Base-by-base conservation (phyloP, 371 early-diverging fungal species). In the Capillidium heterosporum region DNA sequence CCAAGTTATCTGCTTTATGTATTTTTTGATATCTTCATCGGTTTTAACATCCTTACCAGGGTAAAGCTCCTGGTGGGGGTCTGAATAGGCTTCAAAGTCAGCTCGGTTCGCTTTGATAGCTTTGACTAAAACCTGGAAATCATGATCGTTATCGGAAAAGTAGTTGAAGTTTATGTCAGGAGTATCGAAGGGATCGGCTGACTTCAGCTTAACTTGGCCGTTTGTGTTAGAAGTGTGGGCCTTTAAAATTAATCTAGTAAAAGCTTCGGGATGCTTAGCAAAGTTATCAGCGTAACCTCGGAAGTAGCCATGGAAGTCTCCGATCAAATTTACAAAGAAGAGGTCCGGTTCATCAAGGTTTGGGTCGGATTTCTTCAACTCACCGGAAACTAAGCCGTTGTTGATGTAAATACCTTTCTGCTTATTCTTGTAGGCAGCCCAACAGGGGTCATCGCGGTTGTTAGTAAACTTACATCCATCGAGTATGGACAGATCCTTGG, bases 1-100 rank as follows among this genome's bases (percentile, higher is more conserved):
- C 17, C 57, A 63, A 49, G 58, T 55, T n/a, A 62, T 64, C n/a
- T 56, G 21, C 1, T 27, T 21, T 24, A 51, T 51, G 32, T 17
- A 51, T 19, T 51, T 31, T n/a, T 29, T 32, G 2, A 51, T 2
- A 19, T 51, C 19, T 21, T 51, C 51, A 32, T 32, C 32, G 24
- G 51, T 23, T 31, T 8, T 28, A 19, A 51, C 32, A 5, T 51
- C 8, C 11, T 13, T 13, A 17, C 51, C 51, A 5, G 51, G 51
- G 32, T 32, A 13, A 7, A 19, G 3, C 24, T 51, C 51, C 4
- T 4, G 27, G 11, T n/a, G 2, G 11, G 21, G 3, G 17, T 48
- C 26, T n/a, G n/a, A n/a, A n/a, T n/a, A n/a, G n/a, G n/a, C 21
- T 27, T 17, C 8, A 11, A 28, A n/a, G 5, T 24, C 21, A 26